Base-by-base conservation (phyloP, 768 basidiomycete genomes). In the Rhodocollybia butyracea region DNA sequence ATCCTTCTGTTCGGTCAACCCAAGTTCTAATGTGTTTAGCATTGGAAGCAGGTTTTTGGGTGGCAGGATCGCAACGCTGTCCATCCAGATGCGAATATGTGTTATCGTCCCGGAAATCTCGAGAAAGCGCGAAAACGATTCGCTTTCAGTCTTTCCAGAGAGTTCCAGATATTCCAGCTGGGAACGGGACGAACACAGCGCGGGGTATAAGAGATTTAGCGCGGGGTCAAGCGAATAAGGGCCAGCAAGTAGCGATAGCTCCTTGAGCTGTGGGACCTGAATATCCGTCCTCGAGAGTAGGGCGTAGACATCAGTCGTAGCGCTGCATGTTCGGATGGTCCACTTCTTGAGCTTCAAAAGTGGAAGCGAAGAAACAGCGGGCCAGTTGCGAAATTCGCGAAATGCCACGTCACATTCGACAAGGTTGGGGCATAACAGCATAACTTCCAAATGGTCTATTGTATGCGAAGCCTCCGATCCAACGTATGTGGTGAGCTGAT, bases 401-500 rank as follows among this genome's bases (percentile, higher is more conserved):
- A 50, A 50, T 12, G 48, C 22, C 8, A 34, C 12, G n/a, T 50
- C 21, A 22, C 48, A 50, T 38, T 50, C 48, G 13, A 50, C 34
- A 17, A 50, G 48, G 13, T 50, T 36, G 15, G 48, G 32, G n/a
- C 48, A 50, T 12, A 31, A 34, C 5, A 34, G 13, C 22, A 50
- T 36, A 12, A 50, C 24, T 38, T 50, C 48, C 31, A 34, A 26
- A 24, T 36, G 48, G 13, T 24, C 22, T 21, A 34, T 36, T 2
- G 32, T 12, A 34, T 36, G 31, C 21, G 43, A 45, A 3, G 43
- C 43, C 26, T 50, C 48, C 8, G 48, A 50, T 50, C 32, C 48
- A 24, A 50, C 32, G 32, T 50, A 50, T 1, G 48, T 50, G 22
- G 31, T 50, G 48, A 50, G 48, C 31, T 50, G 48, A 26, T 50